Evolutionary conservation across 2,329 filamentous ascomycete genomes (phyloP).

Genomic region (Pseudodiploospora longispora): DNA sequence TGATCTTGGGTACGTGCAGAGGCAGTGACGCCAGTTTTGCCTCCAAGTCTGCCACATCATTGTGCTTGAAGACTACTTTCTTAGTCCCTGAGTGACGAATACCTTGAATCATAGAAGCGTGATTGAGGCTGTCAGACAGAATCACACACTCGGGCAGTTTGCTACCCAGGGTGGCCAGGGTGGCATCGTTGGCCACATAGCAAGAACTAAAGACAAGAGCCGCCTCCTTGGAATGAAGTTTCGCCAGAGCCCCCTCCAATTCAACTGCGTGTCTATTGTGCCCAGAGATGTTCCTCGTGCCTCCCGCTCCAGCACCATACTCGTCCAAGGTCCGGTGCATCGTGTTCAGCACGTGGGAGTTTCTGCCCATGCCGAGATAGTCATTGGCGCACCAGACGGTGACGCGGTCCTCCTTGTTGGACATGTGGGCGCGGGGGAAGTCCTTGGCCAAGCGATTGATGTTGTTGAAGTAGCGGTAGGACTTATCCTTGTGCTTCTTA

Average conservation of each 20-base stretch:
- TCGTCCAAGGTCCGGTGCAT: conserved; percentile 95
- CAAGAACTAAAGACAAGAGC: conserved; percentile 95
- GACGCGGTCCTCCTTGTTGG: conserved; percentile 71
- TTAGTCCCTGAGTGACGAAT: conserved; percentile 95
- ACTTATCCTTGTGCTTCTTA: conserved; percentile 99
- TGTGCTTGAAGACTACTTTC: conserved; percentile 99
- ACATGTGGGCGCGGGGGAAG: conserved; percentile 91
- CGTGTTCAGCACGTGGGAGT: conserved; percentile 72
- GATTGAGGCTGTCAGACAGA: conserved; percentile 93
- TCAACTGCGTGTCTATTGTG: conserved; percentile 92
- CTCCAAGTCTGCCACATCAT: conserved; percentile 89
- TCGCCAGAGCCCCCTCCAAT: conserved; percentile 74
- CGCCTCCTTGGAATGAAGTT: conserved; percentile 83
- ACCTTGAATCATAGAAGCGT: conserved; percentile 98
- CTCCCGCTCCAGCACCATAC: conserved; percentile 91
- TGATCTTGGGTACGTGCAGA: conserved; percentile 84
- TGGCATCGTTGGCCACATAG: conserved; percentile 97
- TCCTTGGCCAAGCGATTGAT: conserved; percentile 97
- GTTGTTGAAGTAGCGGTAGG: conserved; percentile 99
- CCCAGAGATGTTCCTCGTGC: conserved; percentile 94
- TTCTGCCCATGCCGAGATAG: conserved; percentile 95
- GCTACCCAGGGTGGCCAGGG: conserved; percentile 90
- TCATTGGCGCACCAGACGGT: conserved; percentile 99
- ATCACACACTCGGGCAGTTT: conserved; percentile 96
- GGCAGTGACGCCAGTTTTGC: conserved; percentile 84